These are phyloP conservation scores for Lactuca saligna DNA, from an alignment of 129 eudicot species.

Conservation along the genomic window DNA sequence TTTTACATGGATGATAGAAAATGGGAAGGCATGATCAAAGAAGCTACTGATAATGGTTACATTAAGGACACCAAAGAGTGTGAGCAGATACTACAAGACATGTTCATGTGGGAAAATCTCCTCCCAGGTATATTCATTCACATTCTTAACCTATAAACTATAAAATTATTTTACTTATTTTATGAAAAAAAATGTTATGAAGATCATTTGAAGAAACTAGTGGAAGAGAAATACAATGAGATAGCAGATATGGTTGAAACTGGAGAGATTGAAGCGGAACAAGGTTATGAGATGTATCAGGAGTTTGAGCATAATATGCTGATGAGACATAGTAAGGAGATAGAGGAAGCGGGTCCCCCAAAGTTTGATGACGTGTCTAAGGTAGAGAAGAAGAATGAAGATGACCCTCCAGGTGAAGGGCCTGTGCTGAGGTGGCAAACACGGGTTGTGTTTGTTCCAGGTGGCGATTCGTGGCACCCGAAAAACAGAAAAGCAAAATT, in stretches of 20 bases:
- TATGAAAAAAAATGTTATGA: background rate
- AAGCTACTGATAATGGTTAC: slow-evolving; percentile 52
- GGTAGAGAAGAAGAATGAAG: slow-evolving; percentile 43
- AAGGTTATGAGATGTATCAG: slow-evolving; percentile 70
- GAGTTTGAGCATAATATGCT: slow-evolving; percentile 85
- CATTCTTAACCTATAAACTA: background rate
- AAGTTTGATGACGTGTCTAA: slow-evolving; percentile 49
- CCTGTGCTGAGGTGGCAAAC: slow-evolving; percentile 92
- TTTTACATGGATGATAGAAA: slow-evolving; percentile 68
- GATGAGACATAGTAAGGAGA: slow-evolving; percentile 49
- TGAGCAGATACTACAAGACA: slow-evolving; percentile 79
- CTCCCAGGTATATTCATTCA: slow-evolving; percentile 65
- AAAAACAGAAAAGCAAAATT: slow-evolving; percentile 89
- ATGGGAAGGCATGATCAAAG: slow-evolving; percentile 70
- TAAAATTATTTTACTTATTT: background rate
- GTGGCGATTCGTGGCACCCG: slow-evolving; percentile 98
- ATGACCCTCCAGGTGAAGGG: slow-evolving; percentile 93
- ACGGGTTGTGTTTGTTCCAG: slow-evolving; percentile 80
- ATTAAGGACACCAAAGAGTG: slow-evolving; percentile 72
- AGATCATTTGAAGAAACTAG: slow-evolving; percentile 77
- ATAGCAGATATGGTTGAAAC: slow-evolving; percentile 68
- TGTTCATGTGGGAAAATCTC: slow-evolving; percentile 85
- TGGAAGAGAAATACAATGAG: slow-evolving; percentile 65
- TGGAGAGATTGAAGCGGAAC: slow-evolving; percentile 65
- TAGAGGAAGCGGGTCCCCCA: slow-evolving; percentile 55